These are phyloP conservation scores for Durio zibethinus DNA, from an alignment of 345 rosid genomes.

Conservation along the genomic window DNA sequence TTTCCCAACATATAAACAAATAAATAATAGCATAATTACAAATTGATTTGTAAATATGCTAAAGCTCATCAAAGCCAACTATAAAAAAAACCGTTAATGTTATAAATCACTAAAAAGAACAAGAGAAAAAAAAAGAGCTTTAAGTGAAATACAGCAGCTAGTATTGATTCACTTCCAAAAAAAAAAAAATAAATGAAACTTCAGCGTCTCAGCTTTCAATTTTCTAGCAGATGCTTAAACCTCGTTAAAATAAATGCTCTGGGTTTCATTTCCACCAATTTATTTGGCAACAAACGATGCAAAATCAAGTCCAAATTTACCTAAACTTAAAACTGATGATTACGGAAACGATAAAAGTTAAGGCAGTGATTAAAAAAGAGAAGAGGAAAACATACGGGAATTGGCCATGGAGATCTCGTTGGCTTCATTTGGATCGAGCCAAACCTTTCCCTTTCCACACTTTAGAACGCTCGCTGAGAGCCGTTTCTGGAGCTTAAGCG, in stretches of 20 bases:
- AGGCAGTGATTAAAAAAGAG: background rate
- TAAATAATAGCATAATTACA: background rate
- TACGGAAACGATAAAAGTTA: background rate
- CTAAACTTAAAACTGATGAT: background rate
- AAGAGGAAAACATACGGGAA: constrained; percentile 14
- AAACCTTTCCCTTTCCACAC: constrained; percentile 21
- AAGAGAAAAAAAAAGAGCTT: background rate
- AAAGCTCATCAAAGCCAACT: background rate
- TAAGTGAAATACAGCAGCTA: background rate
- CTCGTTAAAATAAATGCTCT: background rate
- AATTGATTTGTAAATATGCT: background rate
- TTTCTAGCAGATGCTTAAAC: background rate
- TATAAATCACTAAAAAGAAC: background rate
- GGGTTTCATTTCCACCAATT: background rate
- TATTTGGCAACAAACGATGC: background rate
- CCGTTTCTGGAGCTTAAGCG: constrained; percentile 25
- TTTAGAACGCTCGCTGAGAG: constrained; percentile 21
- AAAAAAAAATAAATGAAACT: too few relatives aligned
- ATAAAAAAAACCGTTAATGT: background rate
- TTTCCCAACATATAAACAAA: background rate
- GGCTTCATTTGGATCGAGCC: constrained; percentile 24
- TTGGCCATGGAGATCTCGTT: constrained; percentile 25
- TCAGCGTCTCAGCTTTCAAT: background rate
- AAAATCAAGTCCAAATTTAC: background rate
- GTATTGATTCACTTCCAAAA: background rate